Evolutionary conservation across 805 yeast species (phyloP).

Genomic region (Hanseniaspora mollemarum): DNA sequence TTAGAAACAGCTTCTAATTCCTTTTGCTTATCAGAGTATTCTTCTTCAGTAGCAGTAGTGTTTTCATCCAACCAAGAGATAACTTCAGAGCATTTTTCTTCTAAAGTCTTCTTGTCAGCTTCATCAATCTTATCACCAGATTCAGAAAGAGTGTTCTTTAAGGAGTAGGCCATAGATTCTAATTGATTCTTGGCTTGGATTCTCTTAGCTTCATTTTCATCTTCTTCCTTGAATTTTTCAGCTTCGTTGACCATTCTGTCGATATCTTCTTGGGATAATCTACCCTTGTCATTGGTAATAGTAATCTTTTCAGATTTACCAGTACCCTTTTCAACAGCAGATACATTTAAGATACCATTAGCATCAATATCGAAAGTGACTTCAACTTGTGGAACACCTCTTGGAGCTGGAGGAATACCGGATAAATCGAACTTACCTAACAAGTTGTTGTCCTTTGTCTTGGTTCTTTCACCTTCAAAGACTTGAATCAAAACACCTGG

Average conservation of each 20-base stretch:
- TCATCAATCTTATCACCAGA: slow-evolving; percentile 70
- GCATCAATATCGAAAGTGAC: slow-evolving; percentile 96
- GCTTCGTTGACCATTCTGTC: slow-evolving; percentile 98
- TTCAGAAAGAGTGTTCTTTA: slow-evolving; percentile 72
- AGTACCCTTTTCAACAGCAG: slow-evolving; percentile 97
- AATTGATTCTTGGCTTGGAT: slow-evolving; percentile 89
- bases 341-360: slow-evolving; percentile 92
- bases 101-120: slow-evolving; percentile 59
- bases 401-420: slow-evolving; percentile 97
- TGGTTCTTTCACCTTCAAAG: slow-evolving; percentile 96
- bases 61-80: slow-evolving; percentile 86
- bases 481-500: slow-evolving; percentile 99
- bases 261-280: slow-evolving; percentile 94
- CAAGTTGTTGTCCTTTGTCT: slow-evolving; percentile 91
- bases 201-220: slow-evolving; percentile 87
- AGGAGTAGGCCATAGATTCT: slow-evolving; percentile 90
- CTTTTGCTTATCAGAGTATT: slow-evolving; percentile 87
- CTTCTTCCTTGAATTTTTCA: slow-evolving; percentile 94
- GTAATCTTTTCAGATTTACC: slow-evolving; percentile 96
- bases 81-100: slow-evolving; percentile 74
- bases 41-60: slow-evolving; percentile 87
- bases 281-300: slow-evolving; percentile 97
- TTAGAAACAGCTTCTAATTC: slow-evolving; percentile 92
- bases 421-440: slow-evolving; percentile 94
- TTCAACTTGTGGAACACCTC: slow-evolving; percentile 98